Base-by-base conservation (phyloP, 2,329 filamentous ascomycete species). In the Trichoderma citrinoviride region DNA sequence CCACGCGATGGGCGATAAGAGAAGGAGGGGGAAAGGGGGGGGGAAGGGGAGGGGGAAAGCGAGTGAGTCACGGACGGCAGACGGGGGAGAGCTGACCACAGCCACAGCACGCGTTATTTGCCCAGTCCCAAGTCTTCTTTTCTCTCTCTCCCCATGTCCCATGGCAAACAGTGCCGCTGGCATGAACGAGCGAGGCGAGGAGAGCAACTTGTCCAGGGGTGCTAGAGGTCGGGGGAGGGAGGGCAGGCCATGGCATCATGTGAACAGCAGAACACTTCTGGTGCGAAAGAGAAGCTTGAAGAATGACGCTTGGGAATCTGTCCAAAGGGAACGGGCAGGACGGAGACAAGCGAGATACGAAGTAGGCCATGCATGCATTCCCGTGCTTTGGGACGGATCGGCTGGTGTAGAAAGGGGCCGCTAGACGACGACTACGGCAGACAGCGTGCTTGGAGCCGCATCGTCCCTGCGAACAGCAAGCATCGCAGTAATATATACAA, bases 311-410 rank as follows among this genome's bases (percentile, higher is more conserved):
- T 25, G 37, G 50, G 23, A 29, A 64, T 64, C 43, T 25, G 25
- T 54, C 40, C 17, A 54, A 54, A 33, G 57, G 37, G 53, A 12
- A 46, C n/a, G 55, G 43, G 55, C 41, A 58, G 49, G 25, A 62
- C 60, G 60, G 60, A 53, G 60, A 54, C 60, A 62, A 62, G 60
- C 49, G 60, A 62, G 60, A 62, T 62, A 61, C 47, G 37, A 37
- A 52, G 37, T 14, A 62, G 49, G 40, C 60, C 60, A 54, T 62
- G 60, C 60, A 53, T 54, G 60, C 60, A 62, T 62, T 62, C 60
- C 60, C 60, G 60, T 62, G 25, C 60, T 54, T 37, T 62, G 47
- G 46, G 47, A 60, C 46, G 56, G 56, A 60, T 60, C 56, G 56
- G 56, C 56, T 60, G 43, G 56, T 25, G 33, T 40, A 40, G 56